These are phyloP conservation scores for Mycena capillaripes DNA, from an alignment of 768 basidiomycete genomes.

Conservation along the genomic window DNA sequence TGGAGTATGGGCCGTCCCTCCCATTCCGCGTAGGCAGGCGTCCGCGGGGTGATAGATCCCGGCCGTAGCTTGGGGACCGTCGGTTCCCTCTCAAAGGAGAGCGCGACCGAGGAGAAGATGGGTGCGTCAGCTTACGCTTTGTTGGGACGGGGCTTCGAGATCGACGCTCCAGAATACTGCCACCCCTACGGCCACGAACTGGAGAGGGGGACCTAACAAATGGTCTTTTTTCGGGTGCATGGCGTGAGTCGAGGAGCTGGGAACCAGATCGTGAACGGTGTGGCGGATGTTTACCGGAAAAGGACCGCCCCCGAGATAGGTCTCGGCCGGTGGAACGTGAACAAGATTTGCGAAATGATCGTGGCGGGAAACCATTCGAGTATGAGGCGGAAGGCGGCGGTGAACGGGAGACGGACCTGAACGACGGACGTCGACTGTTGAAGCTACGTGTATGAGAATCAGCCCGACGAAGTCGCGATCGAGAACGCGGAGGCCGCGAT, in stretches of 20 bases:
- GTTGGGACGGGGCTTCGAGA: constrained; percentile 20
- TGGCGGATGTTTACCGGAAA: background rate
- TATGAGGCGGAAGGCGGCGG: constrained; percentile 21
- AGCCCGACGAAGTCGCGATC: background rate
- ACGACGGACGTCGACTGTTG: constrained; percentile 8
- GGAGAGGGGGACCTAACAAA: constrained; percentile 28
- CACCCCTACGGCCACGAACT: constrained; percentile 6
- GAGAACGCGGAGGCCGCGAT: too few relatives aligned
- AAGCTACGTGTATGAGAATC: constrained; percentile 13
- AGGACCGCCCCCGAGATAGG: constrained; percentile 12
- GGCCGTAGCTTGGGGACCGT: background rate
- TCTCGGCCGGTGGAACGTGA: constrained; percentile 9
- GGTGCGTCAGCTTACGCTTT: constrained; percentile 26
- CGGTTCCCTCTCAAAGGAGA: background rate
- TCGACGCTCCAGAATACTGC: background rate
- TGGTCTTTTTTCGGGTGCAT: constrained; percentile 14
- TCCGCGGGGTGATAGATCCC: background rate
- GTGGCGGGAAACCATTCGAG: constrained; percentile 9
- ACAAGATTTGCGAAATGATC: constrained; percentile 3
- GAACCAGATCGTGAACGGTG: constrained; percentile 12
- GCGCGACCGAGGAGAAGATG: constrained; percentile 1
- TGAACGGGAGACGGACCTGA: constrained; percentile 9
- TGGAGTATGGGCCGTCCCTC: background rate
- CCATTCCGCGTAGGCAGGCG: background rate
- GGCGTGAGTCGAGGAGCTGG: constrained; percentile 18